Evolutionary conservation across 768 basidiomycete species (phyloP), one percentile per base, ranked within the genome.

Genomic region (Lactifluus hygrophoroides): DNA sequence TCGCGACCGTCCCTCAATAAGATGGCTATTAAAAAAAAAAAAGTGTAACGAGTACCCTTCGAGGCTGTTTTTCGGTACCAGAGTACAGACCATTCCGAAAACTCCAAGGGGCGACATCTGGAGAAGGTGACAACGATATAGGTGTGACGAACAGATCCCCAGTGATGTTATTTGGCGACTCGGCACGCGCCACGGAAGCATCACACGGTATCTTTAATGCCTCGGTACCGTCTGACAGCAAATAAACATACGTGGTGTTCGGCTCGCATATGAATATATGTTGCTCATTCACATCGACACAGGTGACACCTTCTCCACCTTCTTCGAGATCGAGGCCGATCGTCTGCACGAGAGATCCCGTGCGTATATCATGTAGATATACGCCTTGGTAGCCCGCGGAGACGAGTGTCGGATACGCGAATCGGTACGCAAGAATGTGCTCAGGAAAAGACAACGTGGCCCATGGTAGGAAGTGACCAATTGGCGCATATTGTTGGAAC

Each of bases 401-500:
- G 2, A 86, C 70, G 7, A 91, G 71, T 10, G 76, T 80, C 1
- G 88, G 88, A 66, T 84, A 85, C 9, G 81, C 82, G 58, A 88
- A 80, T 16, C 86, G 79, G 69, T 79, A 89, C 0, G 87, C 87
- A 4, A 65, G 69, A 5, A 71, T 66, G 14, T n/a, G 8, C 27
- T 72, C 73, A 5, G 83, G 81, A 48, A 77, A 69, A 3, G 66
- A 66, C 11, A 90, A 70, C 23, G 83, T 69, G 0, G 81, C 80
- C 79, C 84, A 86, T 0, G 87, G 80, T 27, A 68, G 72, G 67
- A 90, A 89, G 51, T 78, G 79, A 0, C 84, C 85, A 7, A 72
- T 71, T 1, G 54, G 57, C 2, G 45, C 54, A 56, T 58, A 54
- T 14, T 43, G 51, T n/a, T 35, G 60, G 59, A 57, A 45, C 32